These are phyloP conservation scores for Patellaria atrata DNA, from an alignment of 495 filamentous ascomycete species.

Conservation along the genomic window DNA sequence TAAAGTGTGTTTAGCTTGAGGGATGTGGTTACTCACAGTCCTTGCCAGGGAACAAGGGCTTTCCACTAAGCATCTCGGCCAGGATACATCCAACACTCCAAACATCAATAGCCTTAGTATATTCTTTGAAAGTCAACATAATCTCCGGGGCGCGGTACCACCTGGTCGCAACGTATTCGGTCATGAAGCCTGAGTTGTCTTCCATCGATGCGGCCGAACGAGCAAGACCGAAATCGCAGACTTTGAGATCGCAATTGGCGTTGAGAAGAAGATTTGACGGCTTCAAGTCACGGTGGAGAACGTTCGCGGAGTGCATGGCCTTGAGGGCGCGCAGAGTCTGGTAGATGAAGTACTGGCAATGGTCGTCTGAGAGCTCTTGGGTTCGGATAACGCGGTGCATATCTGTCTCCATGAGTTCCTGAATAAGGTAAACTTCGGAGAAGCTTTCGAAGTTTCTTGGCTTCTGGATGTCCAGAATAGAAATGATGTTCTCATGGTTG, in stretches of 20 bases:
- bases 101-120: constrained; percentile 99
- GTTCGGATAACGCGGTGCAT: constrained; percentile 99
- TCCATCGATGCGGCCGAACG: constrained; percentile 92
- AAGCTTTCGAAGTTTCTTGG: constrained; percentile 91
- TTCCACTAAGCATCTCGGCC: constrained; percentile 99
- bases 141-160: constrained; percentile 99
- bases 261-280: constrained; percentile 95
- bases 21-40: constrained; percentile 55
- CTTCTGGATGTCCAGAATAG: constrained; percentile 97
- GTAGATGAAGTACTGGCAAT: constrained; percentile 39
- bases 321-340: constrained; percentile 63
- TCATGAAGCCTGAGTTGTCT: constrained; percentile 99
- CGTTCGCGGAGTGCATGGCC: constrained; percentile 97
- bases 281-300: constrained; percentile 91
- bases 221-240: constrained; percentile 94
- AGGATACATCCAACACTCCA: constrained; percentile 99
- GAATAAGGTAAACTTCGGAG: constrained; percentile 96
- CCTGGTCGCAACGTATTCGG: constrained; percentile 94
- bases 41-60: constrained; percentile 96
- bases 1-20: background rate
- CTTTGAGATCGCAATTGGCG: constrained; percentile 97
- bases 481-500: constrained; percentile 99
- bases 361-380: constrained; percentile 67
- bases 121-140: constrained; percentile 99
- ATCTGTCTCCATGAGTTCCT: constrained; percentile 99